Conservation (phyloP, 345 rosid species). For the Brassica incana region DNA sequence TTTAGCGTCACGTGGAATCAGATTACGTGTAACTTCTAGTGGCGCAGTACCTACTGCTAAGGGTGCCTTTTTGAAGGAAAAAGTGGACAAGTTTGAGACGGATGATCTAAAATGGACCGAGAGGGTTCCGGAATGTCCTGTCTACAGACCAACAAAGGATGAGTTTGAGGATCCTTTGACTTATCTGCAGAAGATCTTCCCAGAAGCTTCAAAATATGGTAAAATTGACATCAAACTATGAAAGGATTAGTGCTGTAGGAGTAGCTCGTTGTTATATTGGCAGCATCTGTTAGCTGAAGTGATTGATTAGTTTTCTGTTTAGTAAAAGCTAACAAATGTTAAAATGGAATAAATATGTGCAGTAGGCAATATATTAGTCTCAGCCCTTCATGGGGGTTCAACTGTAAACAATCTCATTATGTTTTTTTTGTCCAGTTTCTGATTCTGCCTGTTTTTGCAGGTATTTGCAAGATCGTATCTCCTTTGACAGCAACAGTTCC, state of each 20-base stretch:
- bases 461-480: slow-evolving; percentile 91
- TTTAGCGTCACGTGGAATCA: slow-evolving; percentile 74
- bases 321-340: neutral
- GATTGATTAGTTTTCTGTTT: neutral
- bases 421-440: neutral
- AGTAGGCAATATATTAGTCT: neutral
- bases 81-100: slow-evolving; percentile 76
- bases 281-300: slow-evolving; percentile 6
- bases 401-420: neutral
- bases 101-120: slow-evolving; percentile 87
- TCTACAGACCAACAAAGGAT: slow-evolving; percentile 82
- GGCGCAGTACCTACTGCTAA: slow-evolving; percentile 47
- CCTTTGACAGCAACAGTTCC: slow-evolving; percentile 88
- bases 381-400: neutral
- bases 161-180: slow-evolving; percentile 97
- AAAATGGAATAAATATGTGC: neutral
- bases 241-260: neutral
- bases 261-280: neutral
- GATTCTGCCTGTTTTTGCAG: slow-evolving; percentile 39
- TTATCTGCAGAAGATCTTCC: slow-evolving; percentile 86
- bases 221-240: slow-evolving; percentile 11
- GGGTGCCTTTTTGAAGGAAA: slow-evolving; percentile 55
- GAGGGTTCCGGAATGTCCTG: slow-evolving; percentile 90
- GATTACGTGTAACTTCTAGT: slow-evolving; percentile 57
- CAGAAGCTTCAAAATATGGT: slow-evolving; percentile 96